phyloP scores from a whole-genome alignment of 352 stramenopile species.

The Phytopythium mirpurense region DNA sequence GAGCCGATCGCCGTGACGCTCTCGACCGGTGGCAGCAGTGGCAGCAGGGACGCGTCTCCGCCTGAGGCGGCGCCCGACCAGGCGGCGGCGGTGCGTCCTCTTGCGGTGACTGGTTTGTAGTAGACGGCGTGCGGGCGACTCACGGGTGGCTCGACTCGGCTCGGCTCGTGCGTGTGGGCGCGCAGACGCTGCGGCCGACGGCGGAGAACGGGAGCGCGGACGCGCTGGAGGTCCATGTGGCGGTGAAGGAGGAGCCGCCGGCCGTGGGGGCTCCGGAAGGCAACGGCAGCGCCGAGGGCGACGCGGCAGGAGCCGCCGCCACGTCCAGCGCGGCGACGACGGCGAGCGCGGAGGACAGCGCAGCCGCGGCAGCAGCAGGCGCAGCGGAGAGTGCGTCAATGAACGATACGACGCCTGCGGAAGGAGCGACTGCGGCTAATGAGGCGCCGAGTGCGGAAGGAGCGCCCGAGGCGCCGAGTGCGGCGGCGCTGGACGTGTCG shows the following conservation, averaged over 20 bases:
- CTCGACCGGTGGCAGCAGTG: background rate
- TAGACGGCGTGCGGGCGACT: background rate
- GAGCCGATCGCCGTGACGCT: slow-evolving; percentile 53
- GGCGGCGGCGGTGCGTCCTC: slow-evolving; percentile 1
- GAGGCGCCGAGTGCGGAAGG: no score
- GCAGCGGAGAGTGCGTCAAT: no score
- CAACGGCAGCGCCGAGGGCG: background rate
- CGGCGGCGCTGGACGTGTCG: slow-evolving; percentile 6
- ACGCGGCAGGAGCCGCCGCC: no score
- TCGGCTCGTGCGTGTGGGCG: background rate
- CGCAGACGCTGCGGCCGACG: background rate
- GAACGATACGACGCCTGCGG: no score
- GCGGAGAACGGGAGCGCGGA: background rate
- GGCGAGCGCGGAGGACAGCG: background rate
- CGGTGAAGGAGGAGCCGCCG: background rate
- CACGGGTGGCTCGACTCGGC: background rate
- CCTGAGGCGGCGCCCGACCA: no score
- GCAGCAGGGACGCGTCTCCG: no score
- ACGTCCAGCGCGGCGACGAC: no score
- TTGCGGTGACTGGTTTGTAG: background rate
- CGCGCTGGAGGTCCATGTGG: background rate
- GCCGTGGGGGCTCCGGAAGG: background rate
- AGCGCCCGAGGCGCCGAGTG: background rate
- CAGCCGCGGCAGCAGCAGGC: no score
- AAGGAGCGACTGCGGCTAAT: no score